Evolutionary conservation across 306 rosid genomes (phyloP).

Genomic region (Ziziphus jujuba): DNA sequence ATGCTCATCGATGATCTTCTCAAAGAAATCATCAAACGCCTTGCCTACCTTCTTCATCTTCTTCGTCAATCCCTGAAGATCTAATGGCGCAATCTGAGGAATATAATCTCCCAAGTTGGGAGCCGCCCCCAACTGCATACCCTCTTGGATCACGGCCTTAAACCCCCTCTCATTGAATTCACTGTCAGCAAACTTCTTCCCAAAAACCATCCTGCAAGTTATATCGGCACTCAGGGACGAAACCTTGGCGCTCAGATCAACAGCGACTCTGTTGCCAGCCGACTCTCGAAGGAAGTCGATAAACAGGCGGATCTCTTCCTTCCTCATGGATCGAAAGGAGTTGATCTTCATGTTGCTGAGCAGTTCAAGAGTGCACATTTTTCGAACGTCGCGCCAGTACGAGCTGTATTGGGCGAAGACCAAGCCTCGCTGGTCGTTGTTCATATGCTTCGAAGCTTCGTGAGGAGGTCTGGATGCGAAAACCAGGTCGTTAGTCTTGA

Average conservation of each 20-base stretch:
- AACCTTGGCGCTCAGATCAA: constrained; percentile 30
- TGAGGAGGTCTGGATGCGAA: constrained; percentile 32
- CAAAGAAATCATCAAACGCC: constrained; percentile 23
- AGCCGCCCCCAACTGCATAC: neutral
- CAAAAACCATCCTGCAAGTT: constrained; percentile 31
- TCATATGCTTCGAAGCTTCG: constrained; percentile 14
- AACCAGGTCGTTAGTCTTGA: constrained; percentile 47
- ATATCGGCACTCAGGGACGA: constrained; percentile 8
- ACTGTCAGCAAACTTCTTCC: constrained; percentile 30
- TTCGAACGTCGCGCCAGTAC: constrained; percentile 37
- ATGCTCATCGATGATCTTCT: constrained; percentile 30
- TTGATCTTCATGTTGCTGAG: constrained; percentile 27
- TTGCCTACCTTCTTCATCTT: constrained; percentile 17
- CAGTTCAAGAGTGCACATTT: constrained; percentile 32
- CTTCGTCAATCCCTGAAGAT: constrained; percentile 25
- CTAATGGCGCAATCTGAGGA: constrained; percentile 27
- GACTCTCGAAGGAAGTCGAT: constrained; percentile 2
- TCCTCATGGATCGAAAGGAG: constrained; percentile 29
- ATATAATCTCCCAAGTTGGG: constrained; percentile 29
- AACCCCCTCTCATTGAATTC: constrained; percentile 30
- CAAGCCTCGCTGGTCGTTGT: constrained; percentile 17
- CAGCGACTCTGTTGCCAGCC: neutral
- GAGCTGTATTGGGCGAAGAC: constrained; percentile 16
- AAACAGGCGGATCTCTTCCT: constrained; percentile 15
- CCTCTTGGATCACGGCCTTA: constrained; percentile 16